These are phyloP conservation scores for Forsythia suspensa DNA, from an alignment of 257 asterid genomes.

Conservation along the genomic window DNA sequence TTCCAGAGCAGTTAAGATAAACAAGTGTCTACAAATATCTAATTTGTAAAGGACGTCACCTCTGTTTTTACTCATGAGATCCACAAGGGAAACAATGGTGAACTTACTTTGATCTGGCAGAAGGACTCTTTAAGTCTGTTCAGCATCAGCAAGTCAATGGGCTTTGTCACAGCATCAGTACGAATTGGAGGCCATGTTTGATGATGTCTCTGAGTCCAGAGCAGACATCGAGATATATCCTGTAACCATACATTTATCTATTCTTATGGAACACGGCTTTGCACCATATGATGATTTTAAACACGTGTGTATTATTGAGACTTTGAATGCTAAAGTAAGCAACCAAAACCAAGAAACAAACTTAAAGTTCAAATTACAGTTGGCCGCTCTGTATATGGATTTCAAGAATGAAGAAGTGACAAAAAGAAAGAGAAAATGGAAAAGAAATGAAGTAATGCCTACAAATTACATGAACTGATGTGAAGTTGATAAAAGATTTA, in stretches of 20 bases:
- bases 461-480: background rate
- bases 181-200: constrained; percentile 99
- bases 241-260: constrained; percentile 31
- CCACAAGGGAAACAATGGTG: constrained; percentile 7
- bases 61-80: constrained; percentile 4
- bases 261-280: background rate
- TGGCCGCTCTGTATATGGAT: background rate
- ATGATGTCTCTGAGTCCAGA: constrained; percentile 99
- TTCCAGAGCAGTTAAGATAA: background rate
- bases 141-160: constrained; percentile 79
- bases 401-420: constrained; percentile 12
- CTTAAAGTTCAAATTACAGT: constrained; percentile 8
- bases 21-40: background rate
- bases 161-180: constrained; percentile 83
- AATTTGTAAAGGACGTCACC: background rate
- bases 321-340: background rate
- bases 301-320: constrained; percentile 7
- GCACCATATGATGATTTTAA: background rate
- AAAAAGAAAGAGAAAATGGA: constrained; percentile 7
- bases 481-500: background rate
- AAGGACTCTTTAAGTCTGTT: constrained; percentile 83
- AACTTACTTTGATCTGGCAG: constrained; percentile 79
- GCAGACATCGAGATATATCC: constrained; percentile 97
- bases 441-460: background rate
- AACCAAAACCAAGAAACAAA: background rate